Evolutionary conservation across 2,329 filamentous ascomycete genomes (phyloP).

Genomic region (Stagonosporopsis rhizophila): DNA sequence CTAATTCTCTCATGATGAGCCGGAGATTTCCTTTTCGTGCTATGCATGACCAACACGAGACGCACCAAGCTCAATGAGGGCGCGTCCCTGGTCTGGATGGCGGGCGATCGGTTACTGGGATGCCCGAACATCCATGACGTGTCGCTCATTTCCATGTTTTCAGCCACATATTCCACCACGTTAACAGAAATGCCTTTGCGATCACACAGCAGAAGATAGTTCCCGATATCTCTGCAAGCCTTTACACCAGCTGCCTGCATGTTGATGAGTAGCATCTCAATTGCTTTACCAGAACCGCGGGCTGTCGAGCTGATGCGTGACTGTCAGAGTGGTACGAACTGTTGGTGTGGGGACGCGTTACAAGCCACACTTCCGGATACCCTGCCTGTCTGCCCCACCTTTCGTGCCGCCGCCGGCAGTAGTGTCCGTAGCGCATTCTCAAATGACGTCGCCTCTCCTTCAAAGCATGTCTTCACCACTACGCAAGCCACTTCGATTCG

Average conservation of each 20-base stretch:
- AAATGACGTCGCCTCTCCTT: constrained; percentile 10
- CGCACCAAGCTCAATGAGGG: constrained; percentile 14
- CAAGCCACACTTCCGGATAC: constrained; percentile 13
- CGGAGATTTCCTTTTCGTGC: constrained; percentile 4
- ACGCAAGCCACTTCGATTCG: constrained; percentile 8
- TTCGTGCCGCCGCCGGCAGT: constrained; percentile 15
- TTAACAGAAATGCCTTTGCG: constrained; percentile 8
- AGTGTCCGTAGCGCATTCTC: constrained; percentile 9
- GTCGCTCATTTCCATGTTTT: constrained; percentile 16
- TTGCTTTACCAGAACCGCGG: background rate
- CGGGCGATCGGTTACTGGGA: constrained; percentile 17
- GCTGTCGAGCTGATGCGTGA: background rate
- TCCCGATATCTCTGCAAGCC: background rate
- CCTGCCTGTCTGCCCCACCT: background rate
- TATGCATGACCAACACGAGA: constrained; percentile 16
- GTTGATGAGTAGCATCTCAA: background rate
- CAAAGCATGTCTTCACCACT: constrained; percentile 1
- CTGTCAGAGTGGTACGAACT: constrained; percentile 4
- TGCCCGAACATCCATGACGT: constrained; percentile 19
- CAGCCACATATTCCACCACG: constrained; percentile 15
- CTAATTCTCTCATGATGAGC: constrained; percentile 9
- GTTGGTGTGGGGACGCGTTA: constrained; percentile 10
- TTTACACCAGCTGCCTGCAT: background rate
- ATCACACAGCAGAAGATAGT: background rate
- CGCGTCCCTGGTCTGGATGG: constrained; percentile 19